Evolutionary conservation across 768 basidiomycete genomes (phyloP), one percentile per base, ranked within the genome.

Genomic region (Russula emetica): DNA sequence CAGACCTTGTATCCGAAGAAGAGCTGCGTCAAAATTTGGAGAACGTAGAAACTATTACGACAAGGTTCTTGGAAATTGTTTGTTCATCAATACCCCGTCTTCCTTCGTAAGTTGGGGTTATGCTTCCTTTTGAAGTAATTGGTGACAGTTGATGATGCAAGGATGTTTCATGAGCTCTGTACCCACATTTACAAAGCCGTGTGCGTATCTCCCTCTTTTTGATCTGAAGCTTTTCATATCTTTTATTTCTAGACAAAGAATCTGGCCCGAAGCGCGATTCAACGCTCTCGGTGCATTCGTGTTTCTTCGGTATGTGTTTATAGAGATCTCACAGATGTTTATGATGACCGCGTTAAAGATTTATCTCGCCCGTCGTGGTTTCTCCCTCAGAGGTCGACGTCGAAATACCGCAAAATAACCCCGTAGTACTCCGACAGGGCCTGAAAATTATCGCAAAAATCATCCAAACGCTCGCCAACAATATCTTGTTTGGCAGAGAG

Each of bases 401-500:
- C 44, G 87, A 92, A 65, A 71, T 92, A 0, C 88, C 90, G 0
- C 80, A 81, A 63, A 88, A 87, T 42, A 79, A 82, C 42, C 76
- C 79, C 45, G 36, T 69, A 1, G 78, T 82, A 32, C 79, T 90
- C 58, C 86, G 90, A 20, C 85, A 89, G 47, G 93, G 91, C 20
- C 78, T 96, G 16, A 87, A 91, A 80, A 78, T 90, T 53, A 88
- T 97, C 66, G 90, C 92, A 50, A 97, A 95, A 76, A 86, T 95
- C 61, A 86, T 97, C 52, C 94, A 96, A 74, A 94, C 92, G 70
- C 76, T 97, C 34, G 94, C 94, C 22, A 98, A 97, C 76, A 96
- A 97, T 69, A 88, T 95, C 55, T 85, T 92, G 70, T 96, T 96
- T 69, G 92, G 90, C 13, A 94, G 94, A 73, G 94, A 96, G 70